Evolutionary conservation across 177 flowering plant genomes (phyloP), one percentile per base, ranked within the genome.

Genomic region (Vitis hybrid): DNA sequence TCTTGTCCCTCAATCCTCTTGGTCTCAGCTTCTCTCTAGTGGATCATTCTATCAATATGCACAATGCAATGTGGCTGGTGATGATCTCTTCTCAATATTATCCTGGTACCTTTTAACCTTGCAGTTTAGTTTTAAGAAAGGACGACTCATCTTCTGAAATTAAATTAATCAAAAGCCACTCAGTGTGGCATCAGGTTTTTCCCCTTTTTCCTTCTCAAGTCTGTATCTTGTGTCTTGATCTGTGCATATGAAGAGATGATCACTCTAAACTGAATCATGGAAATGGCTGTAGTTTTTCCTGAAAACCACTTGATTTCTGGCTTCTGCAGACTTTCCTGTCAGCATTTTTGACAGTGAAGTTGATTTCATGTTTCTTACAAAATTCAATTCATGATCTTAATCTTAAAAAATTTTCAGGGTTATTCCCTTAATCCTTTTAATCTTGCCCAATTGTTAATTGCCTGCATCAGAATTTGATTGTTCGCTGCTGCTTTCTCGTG

Each of bases 1-100:
- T 55, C 67, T 60, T 70, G 58, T 55, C 67, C 71, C 14, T 70
- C 54, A 63, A 35, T 59, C 52, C 68, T 70, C 70, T 66, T 71
- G 62, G 69, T 60, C 54, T 71, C 60, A 68, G 74, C 70, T 62
- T 65, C 68, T 30, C 67, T 70, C 52, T 40, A 11, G 64, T 52
- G 60, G 55, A 56, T 71, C 52, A 66, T 70, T 65, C 76, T 15
- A 52, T 67, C 65, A 30, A 62, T 40, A 40, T 55, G 69, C 49
- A 48, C 49, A 9, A 9, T 64, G 48, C 40, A 51, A 59, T 21
- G 61, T 49, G 13, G 52, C 65, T 72, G 62, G 32, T 70, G 17
- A 56, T 60, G 46, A 24, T 61, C n/a, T 61, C 62, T 66, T 50
- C 63, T 54, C 60, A 4, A 32, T 64, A 14, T 32, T 66, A 71